Conservation (phyloP, 2,329 filamentous ascomycete species). For the Metarhizium humberi region DNA sequence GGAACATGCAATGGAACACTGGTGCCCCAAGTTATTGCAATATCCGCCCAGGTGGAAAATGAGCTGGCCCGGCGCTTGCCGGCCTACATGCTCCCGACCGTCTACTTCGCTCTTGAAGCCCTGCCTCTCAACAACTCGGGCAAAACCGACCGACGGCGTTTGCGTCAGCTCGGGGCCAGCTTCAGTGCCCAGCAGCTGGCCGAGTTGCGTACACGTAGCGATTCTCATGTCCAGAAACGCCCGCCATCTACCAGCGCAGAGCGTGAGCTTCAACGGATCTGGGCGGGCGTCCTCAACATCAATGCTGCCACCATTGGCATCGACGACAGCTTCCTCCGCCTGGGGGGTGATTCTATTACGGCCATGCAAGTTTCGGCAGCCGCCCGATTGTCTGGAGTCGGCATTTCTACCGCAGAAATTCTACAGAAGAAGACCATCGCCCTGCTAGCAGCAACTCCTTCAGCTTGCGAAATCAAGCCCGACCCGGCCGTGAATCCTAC, state of each 20-base stretch:
- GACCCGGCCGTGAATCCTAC: not conserved
- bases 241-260: conserved; percentile 8
- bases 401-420: too few relatives aligned
- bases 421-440: too few relatives aligned
- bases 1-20: not conserved
- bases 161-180: not conserved
- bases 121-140: not conserved
- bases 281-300: conserved; percentile 2
- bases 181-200: not conserved
- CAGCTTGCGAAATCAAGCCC: too few relatives aligned
- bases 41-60: not conserved
- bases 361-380: conserved; percentile 2
- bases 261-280: conserved; percentile 8
- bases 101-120: not conserved
- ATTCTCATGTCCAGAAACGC: not conserved
- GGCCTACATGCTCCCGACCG: not conserved
- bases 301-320: not conserved
- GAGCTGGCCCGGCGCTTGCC: not conserved
- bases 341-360: conserved; percentile 9
- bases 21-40: not conserved
- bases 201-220: not conserved
- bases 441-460: too few relatives aligned
- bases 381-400: too few relatives aligned
- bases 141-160: not conserved
- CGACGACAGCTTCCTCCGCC: conserved; percentile 7